Percentiles rank a stretch among this genome's conserved stretches.
Evolutionary conservation across 495 filamentous ascomycete species (phyloP).

Genomic region (Neurospora sp.): DNA sequence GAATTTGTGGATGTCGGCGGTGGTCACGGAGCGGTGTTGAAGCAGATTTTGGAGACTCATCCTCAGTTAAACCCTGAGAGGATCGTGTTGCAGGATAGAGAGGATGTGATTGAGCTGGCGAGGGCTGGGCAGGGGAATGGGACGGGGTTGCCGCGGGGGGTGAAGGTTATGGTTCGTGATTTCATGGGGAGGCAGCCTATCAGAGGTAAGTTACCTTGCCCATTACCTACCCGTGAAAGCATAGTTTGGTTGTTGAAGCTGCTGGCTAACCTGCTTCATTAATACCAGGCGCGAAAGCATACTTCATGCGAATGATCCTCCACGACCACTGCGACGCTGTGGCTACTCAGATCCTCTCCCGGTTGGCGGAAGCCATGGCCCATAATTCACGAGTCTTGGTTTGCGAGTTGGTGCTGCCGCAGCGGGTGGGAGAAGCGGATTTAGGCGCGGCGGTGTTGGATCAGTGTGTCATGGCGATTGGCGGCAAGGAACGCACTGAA

Average conservation of each 20-base stretch:
- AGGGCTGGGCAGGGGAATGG: neutral
- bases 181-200: constrained; percentile 9
- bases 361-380: constrained; percentile 12
- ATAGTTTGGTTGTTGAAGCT: too few relatives aligned
- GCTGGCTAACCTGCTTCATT: neutral
- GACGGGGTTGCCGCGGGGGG: neutral
- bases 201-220: constrained; percentile 5
- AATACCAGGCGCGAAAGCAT: constrained; percentile 9
- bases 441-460: constrained; percentile 16
- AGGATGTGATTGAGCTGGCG: constrained; percentile 8
- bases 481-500: constrained; percentile 20
- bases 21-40: constrained; percentile 9
- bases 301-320: constrained; percentile 18
- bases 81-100: constrained; percentile 8
- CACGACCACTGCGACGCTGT: constrained; percentile 14
- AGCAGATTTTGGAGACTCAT: constrained; percentile 11
- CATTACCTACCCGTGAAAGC: neutral
- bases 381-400: constrained; percentile 16
- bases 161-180: constrained; percentile 8
- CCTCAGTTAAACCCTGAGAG: constrained; percentile 4
- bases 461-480: constrained; percentile 21
- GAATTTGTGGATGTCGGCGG: constrained; percentile 16
- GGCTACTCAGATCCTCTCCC: constrained; percentile 8
- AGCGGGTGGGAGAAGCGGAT: constrained; percentile 11
- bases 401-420: constrained; percentile 21